Evolutionary conservation across 768 basidiomycete species (phyloP).

Genomic region (Termitomyces eurrhizus): DNA sequence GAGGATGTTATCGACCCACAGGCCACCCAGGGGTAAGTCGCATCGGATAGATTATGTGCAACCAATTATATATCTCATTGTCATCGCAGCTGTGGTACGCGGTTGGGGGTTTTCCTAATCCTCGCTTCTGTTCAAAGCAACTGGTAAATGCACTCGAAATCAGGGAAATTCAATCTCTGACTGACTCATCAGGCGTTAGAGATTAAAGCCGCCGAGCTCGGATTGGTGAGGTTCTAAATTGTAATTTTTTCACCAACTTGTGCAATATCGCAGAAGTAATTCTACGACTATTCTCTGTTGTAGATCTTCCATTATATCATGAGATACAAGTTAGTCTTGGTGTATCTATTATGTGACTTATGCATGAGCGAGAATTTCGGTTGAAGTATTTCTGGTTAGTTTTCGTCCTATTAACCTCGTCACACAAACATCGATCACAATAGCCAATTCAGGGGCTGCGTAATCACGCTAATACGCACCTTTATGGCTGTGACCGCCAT

Average conservation of each 20-base stretch:
- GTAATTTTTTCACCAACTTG: too few relatives aligned
- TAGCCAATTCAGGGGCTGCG: too few relatives aligned
- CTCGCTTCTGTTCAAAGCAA: conserved; percentile 32
- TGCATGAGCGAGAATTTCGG: not conserved
- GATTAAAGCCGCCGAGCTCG: conserved; percentile 32
- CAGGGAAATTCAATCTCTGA: not conserved
- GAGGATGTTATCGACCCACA: conserved; percentile 32
- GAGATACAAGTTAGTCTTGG: not conserved
- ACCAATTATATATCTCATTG: not conserved
- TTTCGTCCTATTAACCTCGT: too few relatives aligned
- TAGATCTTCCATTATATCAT: not conserved
- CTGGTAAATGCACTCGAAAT: conserved; percentile 23
- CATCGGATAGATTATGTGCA: not conserved
- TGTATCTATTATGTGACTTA: not conserved
- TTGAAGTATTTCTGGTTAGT: not conserved
- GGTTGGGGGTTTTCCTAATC: conserved; percentile 30
- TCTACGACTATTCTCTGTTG: not conserved
- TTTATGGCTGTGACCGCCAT: conserved; percentile 1
- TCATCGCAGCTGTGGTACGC: conserved; percentile 35
- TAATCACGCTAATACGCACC: too few relatives aligned
- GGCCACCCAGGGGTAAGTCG: conserved; percentile 37
- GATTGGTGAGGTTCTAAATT: conserved; percentile 6
- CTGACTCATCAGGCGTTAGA: conserved; percentile 24
- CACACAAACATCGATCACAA: too few relatives aligned
- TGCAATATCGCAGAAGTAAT: not conserved